Conservation (phyloP, 2,329 filamentous ascomycete species). For the Harringtonia aguacate region DNA sequence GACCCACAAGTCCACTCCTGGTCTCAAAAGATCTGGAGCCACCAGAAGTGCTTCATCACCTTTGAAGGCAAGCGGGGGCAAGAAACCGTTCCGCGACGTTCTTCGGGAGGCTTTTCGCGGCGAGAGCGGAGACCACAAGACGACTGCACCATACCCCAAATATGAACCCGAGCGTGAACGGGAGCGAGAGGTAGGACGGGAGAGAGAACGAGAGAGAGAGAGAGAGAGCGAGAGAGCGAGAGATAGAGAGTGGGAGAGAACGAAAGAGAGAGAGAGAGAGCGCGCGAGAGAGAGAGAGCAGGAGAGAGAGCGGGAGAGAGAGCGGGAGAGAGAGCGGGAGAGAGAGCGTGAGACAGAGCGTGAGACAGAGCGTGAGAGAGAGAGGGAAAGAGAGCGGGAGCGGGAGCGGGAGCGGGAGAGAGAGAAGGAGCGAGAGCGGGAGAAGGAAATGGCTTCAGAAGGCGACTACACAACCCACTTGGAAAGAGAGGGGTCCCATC, state of each 20-base stretch:
- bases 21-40: slow-evolving; percentile 45
- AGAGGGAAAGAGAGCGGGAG: too few relatives aligned
- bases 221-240: too few relatives aligned
- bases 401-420: neutral
- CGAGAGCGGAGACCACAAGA: slow-evolving; percentile 40
- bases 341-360: too few relatives aligned
- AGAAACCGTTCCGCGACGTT: slow-evolving; percentile 44
- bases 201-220: too few relatives aligned
- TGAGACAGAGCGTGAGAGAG: too few relatives aligned
- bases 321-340: neutral
- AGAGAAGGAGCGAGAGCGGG: too few relatives aligned
- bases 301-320: neutral
- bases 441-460: neutral
- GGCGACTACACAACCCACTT: slow-evolving; percentile 12
- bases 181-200: slow-evolving; percentile 12
- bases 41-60: slow-evolving; percentile 40
- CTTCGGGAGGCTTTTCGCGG: slow-evolving; percentile 53
- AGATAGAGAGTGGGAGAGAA: too few relatives aligned
- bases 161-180: slow-evolving; percentile 16
- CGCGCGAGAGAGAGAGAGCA: too few relatives aligned
- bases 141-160: slow-evolving; percentile 36
- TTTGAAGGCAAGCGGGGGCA: slow-evolving; percentile 28
- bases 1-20: slow-evolving; percentile 12
- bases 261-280: too few relatives aligned
- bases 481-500: slow-evolving; percentile 15